Evolutionary conservation across 805 yeast genomes (phyloP), one percentile per base, ranked within the genome.

Genomic region (Priceomyces fermenticarens): DNA sequence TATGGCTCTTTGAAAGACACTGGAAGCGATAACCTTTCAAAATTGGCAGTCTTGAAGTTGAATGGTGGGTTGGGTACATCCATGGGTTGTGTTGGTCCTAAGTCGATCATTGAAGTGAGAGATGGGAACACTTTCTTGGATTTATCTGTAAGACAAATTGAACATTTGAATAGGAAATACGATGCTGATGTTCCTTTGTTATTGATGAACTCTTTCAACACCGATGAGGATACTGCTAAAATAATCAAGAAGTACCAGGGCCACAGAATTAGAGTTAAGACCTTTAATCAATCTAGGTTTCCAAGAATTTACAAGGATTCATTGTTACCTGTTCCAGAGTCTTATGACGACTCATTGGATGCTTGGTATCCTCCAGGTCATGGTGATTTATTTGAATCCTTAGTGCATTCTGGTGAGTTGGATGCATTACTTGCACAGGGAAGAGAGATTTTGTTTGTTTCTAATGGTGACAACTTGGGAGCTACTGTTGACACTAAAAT

Each of bases 311-410:
- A 78, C 73, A 88, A 86, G 72, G 99, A 93, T 66, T 88, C 97
- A n/a, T 70, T 89, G 55, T 78, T 93, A 62, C 99, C 99, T 20
- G 97, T 91, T 36, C 97, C 99, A 44, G 79, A 85, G 50, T 60
- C 77, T 28, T 76, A 63, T 49, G 82, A 83, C 45, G 96, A 88
- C 57, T 74, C 75, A 32, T 75, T 86, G 53, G 91, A 88, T 56
- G 75, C 86, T 43, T 93, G 99, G 99, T 93, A 93, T 63, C 99
- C 99, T 38, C 99, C 99, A n/a, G 99, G 99, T 40, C 99, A 93
- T 67, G 99, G 99, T 70, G 99, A 93, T 70, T 72, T 93, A 64
- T 93, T 90, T 53, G 99, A 93, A 72, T 74, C 93, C 15, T 74
- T 93, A 59, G 82, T 85, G 45, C 80, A 87, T 43, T 83, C 96